phyloP scores from a whole-genome alignment of 176 grass and related monocot species.

The Oryza coarctata region DNA sequence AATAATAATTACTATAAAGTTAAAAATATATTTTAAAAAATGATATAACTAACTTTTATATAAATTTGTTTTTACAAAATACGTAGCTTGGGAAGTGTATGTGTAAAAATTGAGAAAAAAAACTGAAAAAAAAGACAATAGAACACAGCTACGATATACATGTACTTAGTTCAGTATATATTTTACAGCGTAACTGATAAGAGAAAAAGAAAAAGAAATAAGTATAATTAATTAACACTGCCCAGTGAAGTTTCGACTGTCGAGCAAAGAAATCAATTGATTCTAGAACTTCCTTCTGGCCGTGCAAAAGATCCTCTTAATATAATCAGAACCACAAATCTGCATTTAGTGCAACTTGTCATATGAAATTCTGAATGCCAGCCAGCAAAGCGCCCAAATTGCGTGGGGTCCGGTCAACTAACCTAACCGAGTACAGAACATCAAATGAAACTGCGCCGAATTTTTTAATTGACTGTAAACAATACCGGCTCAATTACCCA shows the following conservation, averaged over 20 bases:
- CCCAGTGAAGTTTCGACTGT: background rate
- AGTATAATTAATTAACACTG: background rate
- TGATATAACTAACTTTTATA: no score
- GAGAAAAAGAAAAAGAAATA: background rate
- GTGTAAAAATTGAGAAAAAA: no score
- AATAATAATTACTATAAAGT: no score
- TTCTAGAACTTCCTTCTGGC: background rate
- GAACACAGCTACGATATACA: no score
- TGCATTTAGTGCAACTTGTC: background rate
- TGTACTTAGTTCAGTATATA: background rate
- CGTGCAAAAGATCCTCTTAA: background rate
- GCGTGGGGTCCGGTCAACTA: conserved; percentile 7
- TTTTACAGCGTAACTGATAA: background rate
- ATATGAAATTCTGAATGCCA: conserved; percentile 16
- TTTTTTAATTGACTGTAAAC: background rate
- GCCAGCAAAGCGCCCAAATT: background rate
- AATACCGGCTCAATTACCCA: background rate
- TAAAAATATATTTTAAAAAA: no score
- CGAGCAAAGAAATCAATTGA: background rate
- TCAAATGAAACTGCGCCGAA: background rate
- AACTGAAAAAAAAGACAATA: no score
- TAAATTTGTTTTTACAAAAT: no score
- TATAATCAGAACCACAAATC: background rate
- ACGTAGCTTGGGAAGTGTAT: no score
- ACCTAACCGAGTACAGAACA: background rate